Evolutionary conservation across 73 alveolate genomes (phyloP).

Genomic region (Paramecium caudatum): DNA sequence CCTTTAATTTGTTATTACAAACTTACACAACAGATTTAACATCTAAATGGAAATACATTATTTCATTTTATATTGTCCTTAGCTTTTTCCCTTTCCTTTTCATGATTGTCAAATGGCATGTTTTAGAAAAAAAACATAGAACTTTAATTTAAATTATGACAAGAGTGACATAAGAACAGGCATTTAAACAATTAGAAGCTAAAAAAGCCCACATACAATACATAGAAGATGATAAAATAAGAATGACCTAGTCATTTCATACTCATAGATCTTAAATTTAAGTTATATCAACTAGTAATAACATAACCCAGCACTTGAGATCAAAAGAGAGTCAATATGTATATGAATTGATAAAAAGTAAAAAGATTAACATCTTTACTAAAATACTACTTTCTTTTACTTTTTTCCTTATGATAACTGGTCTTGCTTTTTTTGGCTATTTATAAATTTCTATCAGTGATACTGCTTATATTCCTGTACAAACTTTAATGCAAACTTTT

Average conservation of each 20-base stretch:
- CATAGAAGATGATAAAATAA: background rate
- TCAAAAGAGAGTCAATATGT: background rate
- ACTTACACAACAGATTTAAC: background rate
- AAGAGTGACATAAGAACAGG: background rate
- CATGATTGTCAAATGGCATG: background rate
- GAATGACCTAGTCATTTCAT: background rate
- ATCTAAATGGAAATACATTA: background rate
- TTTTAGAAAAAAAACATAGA: background rate
- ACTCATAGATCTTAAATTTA: background rate
- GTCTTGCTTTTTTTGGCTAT: background rate
- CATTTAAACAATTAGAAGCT: background rate
- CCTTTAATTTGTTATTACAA: background rate
- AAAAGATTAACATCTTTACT: background rate
- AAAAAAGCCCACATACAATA: background rate
- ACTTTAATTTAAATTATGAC: background rate
- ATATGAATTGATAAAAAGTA: conserved; percentile 5
- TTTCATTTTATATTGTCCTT: background rate
- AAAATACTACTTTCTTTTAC: background rate
- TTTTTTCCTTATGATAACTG: background rate
- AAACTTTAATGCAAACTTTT: background rate
- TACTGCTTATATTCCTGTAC: background rate
- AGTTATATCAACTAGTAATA: background rate
- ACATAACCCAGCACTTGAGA: background rate
- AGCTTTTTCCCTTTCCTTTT: background rate
- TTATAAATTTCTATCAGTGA: background rate